Evolutionary conservation across 1,284 basidiomycete species (phyloP).

Genomic region (Serendipita sp.): DNA sequence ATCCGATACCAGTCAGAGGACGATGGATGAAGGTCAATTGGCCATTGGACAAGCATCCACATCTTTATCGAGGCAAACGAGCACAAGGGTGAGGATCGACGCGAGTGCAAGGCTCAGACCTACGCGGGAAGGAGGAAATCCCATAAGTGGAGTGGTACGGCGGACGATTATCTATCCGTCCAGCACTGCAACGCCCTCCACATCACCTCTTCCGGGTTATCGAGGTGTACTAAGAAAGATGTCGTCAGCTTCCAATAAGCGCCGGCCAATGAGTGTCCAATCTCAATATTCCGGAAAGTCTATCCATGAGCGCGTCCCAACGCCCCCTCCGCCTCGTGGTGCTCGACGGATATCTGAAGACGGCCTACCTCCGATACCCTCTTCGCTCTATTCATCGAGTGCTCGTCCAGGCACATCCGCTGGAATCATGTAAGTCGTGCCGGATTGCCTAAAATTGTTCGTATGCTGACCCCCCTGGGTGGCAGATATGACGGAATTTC

Average conservation of each 20-base stretch:
- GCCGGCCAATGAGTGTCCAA: conserved; percentile 12
- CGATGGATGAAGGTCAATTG: neutral
- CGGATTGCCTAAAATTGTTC: neutral
- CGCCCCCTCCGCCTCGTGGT: conserved; percentile 58
- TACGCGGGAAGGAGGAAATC: conserved; percentile 17
- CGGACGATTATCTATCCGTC: conserved; percentile 65
- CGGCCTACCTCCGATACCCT: conserved; percentile 55
- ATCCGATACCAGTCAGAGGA: neutral
- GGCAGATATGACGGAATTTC: neutral
- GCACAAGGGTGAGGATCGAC: conserved; percentile 1
- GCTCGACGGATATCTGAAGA: conserved; percentile 48
- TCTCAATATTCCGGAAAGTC: conserved; percentile 39
- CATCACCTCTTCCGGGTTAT: conserved; percentile 2
- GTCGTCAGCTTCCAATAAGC: conserved; percentile 11
- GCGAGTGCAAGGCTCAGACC: conserved; percentile 6
- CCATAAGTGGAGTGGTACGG: conserved; percentile 43
- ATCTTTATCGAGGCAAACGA: neutral
- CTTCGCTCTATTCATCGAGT: neutral
- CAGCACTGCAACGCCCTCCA: neutral
- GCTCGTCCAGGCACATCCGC: neutral
- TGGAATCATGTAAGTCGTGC: neutral
- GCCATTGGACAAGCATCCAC: neutral
- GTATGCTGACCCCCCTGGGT: neutral
- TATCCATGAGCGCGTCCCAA: conserved; percentile 65
- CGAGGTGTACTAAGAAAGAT: neutral